Evolutionary conservation across 1,284 basidiomycete species (phyloP), one percentile per base, ranked within the genome.

Genomic region (Stereum hirsutum): DNA sequence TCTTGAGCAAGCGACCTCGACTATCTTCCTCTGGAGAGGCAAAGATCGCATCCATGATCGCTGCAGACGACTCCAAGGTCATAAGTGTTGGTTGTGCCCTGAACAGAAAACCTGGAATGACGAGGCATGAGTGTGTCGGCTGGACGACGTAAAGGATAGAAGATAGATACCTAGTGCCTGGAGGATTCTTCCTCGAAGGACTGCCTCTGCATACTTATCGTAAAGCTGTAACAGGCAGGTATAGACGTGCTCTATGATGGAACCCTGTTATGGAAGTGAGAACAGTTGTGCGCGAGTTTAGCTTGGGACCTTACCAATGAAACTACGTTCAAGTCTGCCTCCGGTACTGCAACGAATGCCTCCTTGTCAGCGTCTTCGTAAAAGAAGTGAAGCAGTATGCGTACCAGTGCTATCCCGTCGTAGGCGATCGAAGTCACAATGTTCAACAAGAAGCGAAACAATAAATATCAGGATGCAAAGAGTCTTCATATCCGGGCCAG

Each of bases 1-100:
- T 89, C 55, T 79, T 84, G 40, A 99, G 65, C 6, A 98, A 59
- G 8, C 84, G 75, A 12, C 80, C 78, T 34, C 78, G 79, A 19
- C 74, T 77, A 38, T 91, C 87, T 49, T 81, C 73, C 45, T 87
- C 79, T 0, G 72, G 60, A 0, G 83, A 80, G 0, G 67, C 60
- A 53, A 98, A 94, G 35, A 96, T 86, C 2, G 69, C 70, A 57
- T 94, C 87, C 89, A 99, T 94, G 59, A 97, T 84, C n/a, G 63
- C 65, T 0, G 84, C 77, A 1, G 92, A 89, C 10, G 73, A 66
- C 5, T 83, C 78, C 45, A 81, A 64, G 0, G 88, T 87, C 79
- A 98, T 92, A 46, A 97, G 65, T 0, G 81, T 82, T 1, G 95
- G 94, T 51, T 93, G 84, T 5, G 91, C 81, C n/a, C 90, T 82